A percentile compares a stretch with the other conserved stretches of the same genome.
Conservation (phyloP, 1,139 yeast species). For the Suhomyces wounanorum region DNA sequence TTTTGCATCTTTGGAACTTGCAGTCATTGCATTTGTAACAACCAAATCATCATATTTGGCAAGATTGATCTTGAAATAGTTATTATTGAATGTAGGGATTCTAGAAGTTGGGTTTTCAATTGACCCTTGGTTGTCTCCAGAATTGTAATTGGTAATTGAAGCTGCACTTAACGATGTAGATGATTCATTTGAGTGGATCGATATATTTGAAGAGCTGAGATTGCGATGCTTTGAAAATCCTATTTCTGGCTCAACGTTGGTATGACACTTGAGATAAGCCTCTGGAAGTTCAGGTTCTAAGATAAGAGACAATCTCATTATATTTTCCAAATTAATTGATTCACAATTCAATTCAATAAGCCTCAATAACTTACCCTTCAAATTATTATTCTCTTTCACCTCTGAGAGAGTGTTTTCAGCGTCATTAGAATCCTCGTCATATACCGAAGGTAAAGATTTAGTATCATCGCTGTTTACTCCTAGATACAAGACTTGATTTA, state of each 20-base stretch:
- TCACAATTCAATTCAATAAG: conserved; percentile 45
- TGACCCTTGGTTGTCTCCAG: conserved; percentile 4
- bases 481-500: conserved; percentile 46
- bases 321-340: conserved; percentile 38
- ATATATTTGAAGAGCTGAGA: conserved; percentile 25
- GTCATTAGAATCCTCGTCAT: conserved; percentile 10
- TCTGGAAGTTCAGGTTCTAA: conserved; percentile 48
- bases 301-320: conserved; percentile 41
- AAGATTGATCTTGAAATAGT: conserved; percentile 38
- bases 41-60: conserved; percentile 41
- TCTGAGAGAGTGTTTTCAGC: conserved; percentile 2
- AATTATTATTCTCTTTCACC: conserved; percentile 14
- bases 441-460: conserved; percentile 23
- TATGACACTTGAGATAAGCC: conserved; percentile 30
- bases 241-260: conserved; percentile 14
- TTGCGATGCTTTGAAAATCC: conserved; percentile 16
- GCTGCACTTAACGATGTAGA: conserved; percentile 15
- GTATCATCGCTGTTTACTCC: conserved; percentile 40
- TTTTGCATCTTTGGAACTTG: conserved; percentile 16
- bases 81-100: conserved; percentile 43
- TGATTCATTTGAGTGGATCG: conserved; percentile 34
- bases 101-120: conserved; percentile 21
- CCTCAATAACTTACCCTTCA: conserved; percentile 30
- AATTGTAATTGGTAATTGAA: conserved; percentile 8
- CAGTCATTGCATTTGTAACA: conserved; percentile 6